Percentiles rank a stretch among this genome's conserved stretches.
Conservation (phyloP, 2,329 filamentous ascomycete genomes). For the Aureobasidium lini region DNA sequence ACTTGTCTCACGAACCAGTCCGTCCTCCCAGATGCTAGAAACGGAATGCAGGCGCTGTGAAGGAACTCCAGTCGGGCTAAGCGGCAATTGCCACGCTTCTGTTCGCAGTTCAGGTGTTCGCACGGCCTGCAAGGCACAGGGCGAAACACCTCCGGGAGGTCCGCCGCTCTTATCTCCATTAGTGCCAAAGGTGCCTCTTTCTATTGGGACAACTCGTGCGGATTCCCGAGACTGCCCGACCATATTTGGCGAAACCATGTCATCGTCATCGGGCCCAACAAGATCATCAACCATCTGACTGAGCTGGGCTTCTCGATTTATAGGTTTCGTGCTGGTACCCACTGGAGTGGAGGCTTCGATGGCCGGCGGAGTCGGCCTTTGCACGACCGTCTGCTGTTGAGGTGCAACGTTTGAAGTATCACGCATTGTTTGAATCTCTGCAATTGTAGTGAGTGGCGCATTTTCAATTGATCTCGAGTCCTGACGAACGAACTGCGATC, state of each 20-base stretch:
- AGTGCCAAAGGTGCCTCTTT: not conserved
- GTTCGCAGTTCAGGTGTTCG: constrained; percentile 8
- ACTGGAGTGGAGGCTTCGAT: not conserved
- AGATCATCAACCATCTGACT: constrained; percentile 53
- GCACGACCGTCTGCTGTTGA: not conserved
- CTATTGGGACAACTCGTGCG: not conserved
- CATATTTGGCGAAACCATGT: constrained; percentile 20
- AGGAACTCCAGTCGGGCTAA: not conserved
- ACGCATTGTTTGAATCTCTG: not conserved
- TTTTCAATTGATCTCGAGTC: constrained; percentile 17
- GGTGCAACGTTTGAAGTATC: not conserved
- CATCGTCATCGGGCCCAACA: constrained; percentile 38
- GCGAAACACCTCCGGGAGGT: not conserved
- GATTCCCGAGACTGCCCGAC: not conserved
- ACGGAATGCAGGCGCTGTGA: constrained; percentile 23
- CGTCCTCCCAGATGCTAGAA: constrained; percentile 24
- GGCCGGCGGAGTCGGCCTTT: not conserved
- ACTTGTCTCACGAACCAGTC: constrained; percentile 3
- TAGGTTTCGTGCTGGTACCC: constrained; percentile 13
- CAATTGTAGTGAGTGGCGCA: not conserved
- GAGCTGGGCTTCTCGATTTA: constrained; percentile 42
- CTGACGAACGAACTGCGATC: constrained; percentile 32
- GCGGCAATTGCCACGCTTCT: constrained; percentile 4
- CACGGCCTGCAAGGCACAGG: not conserved
- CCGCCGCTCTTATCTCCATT: not conserved